phyloP scores from a whole-genome alignment of 108 stramenopile species.

The Ochromonas danica region DNA sequence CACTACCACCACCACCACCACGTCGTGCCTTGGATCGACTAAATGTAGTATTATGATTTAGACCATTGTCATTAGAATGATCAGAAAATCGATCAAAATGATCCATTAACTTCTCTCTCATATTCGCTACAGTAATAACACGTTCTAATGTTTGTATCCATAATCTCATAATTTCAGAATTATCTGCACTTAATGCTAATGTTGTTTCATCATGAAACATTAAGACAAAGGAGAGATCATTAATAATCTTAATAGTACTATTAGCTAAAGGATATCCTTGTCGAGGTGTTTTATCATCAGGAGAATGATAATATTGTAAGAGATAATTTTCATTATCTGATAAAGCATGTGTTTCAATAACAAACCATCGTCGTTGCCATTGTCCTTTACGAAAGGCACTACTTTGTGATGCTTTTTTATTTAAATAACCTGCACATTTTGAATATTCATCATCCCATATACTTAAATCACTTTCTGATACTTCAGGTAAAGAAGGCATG shows the following conservation, averaged over 20 bases:
- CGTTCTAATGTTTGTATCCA: slow-evolving; percentile 13
- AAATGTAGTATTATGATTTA: neutral
- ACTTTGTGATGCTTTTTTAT: slow-evolving; percentile 8
- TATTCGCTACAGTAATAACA: neutral
- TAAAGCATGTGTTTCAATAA: neutral
- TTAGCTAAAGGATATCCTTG: neutral
- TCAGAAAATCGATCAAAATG: neutral
- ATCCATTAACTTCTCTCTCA: neutral
- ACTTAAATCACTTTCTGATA: neutral
- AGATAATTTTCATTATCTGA: slow-evolving; percentile 22
- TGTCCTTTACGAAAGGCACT: slow-evolving; percentile 27
- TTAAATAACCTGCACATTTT: slow-evolving; percentile 19
- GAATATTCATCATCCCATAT: slow-evolving; percentile 19
- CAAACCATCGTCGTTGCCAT: slow-evolving; percentile 32
- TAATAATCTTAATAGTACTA: neutral
- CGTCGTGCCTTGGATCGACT: neutral
- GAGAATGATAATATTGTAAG: slow-evolving; percentile 26
- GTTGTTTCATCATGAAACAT: neutral
- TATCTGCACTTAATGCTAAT: neutral
- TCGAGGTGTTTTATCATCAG: slow-evolving; percentile 28
- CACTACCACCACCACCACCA: no score
- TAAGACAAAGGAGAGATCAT: neutral
- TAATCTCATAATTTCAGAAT: neutral
- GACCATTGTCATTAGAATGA: neutral
- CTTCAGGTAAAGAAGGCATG: neutral